Evolutionary conservation across 2,329 filamentous ascomycete genomes (phyloP).

Genomic region (Ophiostoma sp.): DNA sequence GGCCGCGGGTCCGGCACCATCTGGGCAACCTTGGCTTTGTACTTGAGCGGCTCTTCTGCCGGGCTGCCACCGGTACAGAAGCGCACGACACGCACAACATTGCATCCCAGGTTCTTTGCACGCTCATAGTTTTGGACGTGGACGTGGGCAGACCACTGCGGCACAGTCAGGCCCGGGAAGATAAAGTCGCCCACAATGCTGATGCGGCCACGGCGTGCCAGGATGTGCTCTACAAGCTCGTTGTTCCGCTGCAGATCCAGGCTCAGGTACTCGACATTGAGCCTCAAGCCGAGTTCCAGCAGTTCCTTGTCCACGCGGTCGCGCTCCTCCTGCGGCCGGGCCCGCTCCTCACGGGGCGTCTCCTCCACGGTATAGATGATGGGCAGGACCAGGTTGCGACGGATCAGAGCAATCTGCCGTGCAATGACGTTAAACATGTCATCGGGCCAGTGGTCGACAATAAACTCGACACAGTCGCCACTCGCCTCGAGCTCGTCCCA

Average conservation of each 20-base stretch:
- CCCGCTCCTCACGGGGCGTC: slow-evolving; percentile 41
- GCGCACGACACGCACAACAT: slow-evolving; percentile 57
- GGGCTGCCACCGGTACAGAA: slow-evolving; percentile 53
- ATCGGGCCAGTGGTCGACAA: slow-evolving; percentile 53
- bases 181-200: slow-evolving; percentile 57
- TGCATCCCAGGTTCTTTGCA: slow-evolving; percentile 53
- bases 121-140: slow-evolving; percentile 51
- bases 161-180: slow-evolving; percentile 41
- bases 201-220: slow-evolving; percentile 50
- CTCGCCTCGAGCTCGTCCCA: slow-evolving; percentile 52
- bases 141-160: slow-evolving; percentile 51
- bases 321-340: slow-evolving; percentile 37
- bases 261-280: slow-evolving; percentile 61
- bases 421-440: slow-evolving; percentile 47
- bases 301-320: slow-evolving; percentile 50
- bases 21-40: slow-evolving; percentile 44
- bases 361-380: slow-evolving; percentile 56
- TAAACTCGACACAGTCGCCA: slow-evolving; percentile 56
- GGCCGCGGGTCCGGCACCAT: slow-evolving; percentile 44
- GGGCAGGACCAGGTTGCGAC: slow-evolving; percentile 51
- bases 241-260: slow-evolving; percentile 57
- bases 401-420: slow-evolving; percentile 52
- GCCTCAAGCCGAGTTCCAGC: slow-evolving; percentile 57
- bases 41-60: slow-evolving; percentile 43
- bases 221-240: slow-evolving; percentile 43